Percentiles rank a stretch among this genome's conserved stretches.
Evolutionary conservation across 1,284 basidiomycete genomes (phyloP).

Genomic region (Ceratobasidium sp.): DNA sequence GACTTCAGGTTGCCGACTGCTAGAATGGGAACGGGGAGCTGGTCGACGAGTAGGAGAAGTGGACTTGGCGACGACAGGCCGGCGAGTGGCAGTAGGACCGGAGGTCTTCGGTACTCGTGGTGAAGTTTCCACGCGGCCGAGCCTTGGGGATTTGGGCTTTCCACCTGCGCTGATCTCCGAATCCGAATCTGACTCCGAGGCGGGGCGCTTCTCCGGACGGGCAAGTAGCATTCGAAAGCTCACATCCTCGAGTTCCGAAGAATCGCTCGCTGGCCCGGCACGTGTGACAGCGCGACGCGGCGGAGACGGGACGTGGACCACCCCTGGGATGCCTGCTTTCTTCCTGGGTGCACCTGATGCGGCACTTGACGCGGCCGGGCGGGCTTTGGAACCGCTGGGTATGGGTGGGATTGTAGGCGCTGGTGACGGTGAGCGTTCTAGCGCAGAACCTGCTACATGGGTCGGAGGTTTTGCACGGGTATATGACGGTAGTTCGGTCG

Average conservation of each 20-base stretch:
- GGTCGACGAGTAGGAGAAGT: conserved; percentile 8
- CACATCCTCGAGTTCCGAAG: conserved; percentile 37
- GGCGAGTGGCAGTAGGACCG: not conserved
- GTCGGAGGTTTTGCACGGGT: not conserved
- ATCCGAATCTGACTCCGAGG: conserved; percentile 8
- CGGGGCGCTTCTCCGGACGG: conserved; percentile 28
- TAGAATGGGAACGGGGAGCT: conserved; percentile 24
- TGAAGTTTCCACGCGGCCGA: conserved; percentile 13
- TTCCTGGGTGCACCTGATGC: not conserved
- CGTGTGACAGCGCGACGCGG: conserved; percentile 4
- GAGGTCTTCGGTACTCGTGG: conserved; percentile 23
- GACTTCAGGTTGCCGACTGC: conserved; percentile 25
- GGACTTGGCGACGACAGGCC: not conserved
- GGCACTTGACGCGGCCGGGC: not conserved
- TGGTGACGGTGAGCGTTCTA: conserved; percentile 17
- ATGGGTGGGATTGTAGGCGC: not conserved
- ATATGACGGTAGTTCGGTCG: not conserved
- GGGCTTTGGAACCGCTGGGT: conserved; percentile 1
- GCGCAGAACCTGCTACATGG: not conserved
- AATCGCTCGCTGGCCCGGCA: conserved; percentile 15
- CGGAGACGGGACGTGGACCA: conserved; percentile 28
- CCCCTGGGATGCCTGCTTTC: conserved; percentile 23
- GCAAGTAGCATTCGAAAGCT: conserved; percentile 25
- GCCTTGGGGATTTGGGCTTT: conserved; percentile 8
- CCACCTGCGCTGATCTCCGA: conserved; percentile 5